Evolutionary conservation across 106 monocot species (phyloP), one percentile per base, ranked within the genome.

Genomic region (Apostasia shenzhenica): DNA sequence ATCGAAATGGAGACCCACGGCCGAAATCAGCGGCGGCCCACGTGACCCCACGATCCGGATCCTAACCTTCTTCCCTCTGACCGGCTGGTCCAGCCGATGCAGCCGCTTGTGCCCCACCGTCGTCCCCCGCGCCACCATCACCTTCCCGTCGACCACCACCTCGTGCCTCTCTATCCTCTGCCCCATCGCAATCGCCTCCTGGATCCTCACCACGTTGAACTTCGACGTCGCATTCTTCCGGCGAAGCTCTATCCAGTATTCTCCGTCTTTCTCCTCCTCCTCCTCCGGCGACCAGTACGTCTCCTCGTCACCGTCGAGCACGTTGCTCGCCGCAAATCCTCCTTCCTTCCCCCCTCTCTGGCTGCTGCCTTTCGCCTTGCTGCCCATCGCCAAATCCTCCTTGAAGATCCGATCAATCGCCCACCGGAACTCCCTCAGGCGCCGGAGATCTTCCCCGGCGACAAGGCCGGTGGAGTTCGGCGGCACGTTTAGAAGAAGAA

Each of bases 21-120:
- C 77, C 0, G 86, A 84, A 4, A 95, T 13, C 55, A 95, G 74
- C 4, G 94, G 91, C 59, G 77, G 66, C 1, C 76, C 83, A 8
- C 81, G 60, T n/a, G 81, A 86, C 68, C 63, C 52, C 13, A 55
- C 10, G 55, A 95, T 78, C 48, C 70, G 61, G 6, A 95, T 49
- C 80, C 75, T 83, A 55, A 94, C 78, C 42, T 57, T 40, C 76
- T 61, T 43, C 0, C 75, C 91, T 5, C 37, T 9, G 0, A 88
- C 76, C 2, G 67, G 56, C 72, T 6, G 41, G 60, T 1, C 50
- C 50, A 95, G 83, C 63, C 83, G 45, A 72, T 95, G 83, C 61
- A 95, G 76, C 80, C 91, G 70, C 77, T 86, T 91, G 80, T 95
- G 63, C 43, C 94, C 94, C 6, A 95, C 80, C 43, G 88, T 91